These are phyloP conservation scores for Jaminaea rosea DNA, from an alignment of 1,284 basidiomycete species.

Conservation along the genomic window DNA sequence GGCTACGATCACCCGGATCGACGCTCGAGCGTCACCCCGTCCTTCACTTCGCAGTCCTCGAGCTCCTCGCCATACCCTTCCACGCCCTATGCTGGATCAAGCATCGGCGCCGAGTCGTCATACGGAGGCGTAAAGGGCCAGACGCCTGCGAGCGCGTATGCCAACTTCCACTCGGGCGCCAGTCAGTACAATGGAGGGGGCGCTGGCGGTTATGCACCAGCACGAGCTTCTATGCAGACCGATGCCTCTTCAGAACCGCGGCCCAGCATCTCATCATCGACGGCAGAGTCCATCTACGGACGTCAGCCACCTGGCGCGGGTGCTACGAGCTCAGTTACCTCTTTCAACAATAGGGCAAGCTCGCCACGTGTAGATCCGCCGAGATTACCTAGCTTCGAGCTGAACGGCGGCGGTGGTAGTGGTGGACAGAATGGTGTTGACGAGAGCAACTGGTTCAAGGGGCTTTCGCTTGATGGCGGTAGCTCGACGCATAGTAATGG, in stretches of 20 bases:
- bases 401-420: constrained; percentile 1
- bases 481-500: neutral
- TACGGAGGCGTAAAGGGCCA: constrained; percentile 6
- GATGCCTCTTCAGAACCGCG: no score
- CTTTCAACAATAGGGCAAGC: neutral
- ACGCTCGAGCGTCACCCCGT: constrained; percentile 11
- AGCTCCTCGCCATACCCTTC: constrained; percentile 1
- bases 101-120: constrained; percentile 18
- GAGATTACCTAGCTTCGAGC: constrained; percentile 24
- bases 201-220: constrained; percentile 2
- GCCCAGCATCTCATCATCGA: neutral
- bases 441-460: constrained; percentile 10
- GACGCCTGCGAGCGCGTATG: constrained; percentile 18
- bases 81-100: constrained; percentile 6
- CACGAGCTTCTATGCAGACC: neutral
- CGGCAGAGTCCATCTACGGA: neutral
- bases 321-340: neutral
- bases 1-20: constrained; percentile 10
- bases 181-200: no score
- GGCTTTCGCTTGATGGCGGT: neutral
- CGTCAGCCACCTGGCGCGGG: neutral
- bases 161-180: constrained; percentile 18
- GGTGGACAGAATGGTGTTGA: no score
- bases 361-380: constrained; percentile 10
- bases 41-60: constrained; percentile 7